Conservation (phyloP, 1,284 basidiomycete genomes). For the Cronartium quercuum region DNA sequence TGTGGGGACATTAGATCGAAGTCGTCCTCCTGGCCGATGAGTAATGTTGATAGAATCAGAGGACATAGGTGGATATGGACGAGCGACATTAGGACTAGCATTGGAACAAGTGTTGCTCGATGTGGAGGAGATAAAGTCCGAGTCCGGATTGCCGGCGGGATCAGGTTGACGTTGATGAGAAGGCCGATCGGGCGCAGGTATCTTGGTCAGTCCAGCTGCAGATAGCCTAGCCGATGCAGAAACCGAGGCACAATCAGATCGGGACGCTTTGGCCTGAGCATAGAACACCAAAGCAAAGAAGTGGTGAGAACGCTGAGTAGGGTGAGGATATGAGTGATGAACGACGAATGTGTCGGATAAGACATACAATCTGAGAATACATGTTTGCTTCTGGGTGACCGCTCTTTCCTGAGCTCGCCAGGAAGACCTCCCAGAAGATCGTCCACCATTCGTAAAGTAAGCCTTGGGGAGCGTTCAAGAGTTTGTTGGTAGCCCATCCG, state of each 20-base stretch:
- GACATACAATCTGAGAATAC: neutral
- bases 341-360: too few relatives aligned
- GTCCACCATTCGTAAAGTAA: constrained; percentile 8
- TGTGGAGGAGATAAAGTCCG: neutral
- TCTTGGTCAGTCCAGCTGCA: neutral
- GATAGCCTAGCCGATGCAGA: neutral
- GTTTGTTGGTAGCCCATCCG: neutral
- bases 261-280: neutral
- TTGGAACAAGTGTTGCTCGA: constrained; percentile 1
- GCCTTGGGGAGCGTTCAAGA: neutral
- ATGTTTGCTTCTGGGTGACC: neutral
- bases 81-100: neutral
- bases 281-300: too few relatives aligned
- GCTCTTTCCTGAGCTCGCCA: neutral
- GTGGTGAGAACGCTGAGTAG: too few relatives aligned
- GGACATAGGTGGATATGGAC: neutral
- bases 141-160: neutral
- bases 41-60: neutral
- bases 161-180: neutral
- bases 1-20: neutral
- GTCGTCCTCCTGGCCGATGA: neutral
- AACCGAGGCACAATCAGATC: neutral
- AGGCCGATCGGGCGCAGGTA: neutral
- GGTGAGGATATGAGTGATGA: too few relatives aligned
- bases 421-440: neutral